A percentile compares a stretch with the other conserved stretches of the same genome.
These are phyloP conservation scores for Danielia oregonensis DNA, from an alignment of 805 yeast genomes.

Conservation along the genomic window DNA sequence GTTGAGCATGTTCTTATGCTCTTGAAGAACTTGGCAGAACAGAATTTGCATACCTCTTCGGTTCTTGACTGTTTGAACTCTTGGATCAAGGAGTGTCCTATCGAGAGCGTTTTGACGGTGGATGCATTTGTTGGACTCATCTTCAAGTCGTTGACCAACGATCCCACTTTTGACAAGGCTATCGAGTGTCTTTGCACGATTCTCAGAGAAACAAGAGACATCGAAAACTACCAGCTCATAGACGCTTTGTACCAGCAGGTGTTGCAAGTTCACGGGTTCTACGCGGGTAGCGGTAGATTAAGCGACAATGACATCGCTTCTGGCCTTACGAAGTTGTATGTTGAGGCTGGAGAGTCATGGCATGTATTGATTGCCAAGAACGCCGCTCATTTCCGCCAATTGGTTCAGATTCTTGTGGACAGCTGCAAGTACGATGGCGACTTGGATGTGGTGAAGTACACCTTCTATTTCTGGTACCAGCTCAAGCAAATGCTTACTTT, in stretches of 20 bases:
- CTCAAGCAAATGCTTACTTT: constrained; percentile 68
- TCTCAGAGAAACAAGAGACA: constrained; percentile 76
- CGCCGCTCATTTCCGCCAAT: constrained; percentile 64
- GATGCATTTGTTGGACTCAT: constrained; percentile 65
- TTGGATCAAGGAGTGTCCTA: constrained; percentile 87
- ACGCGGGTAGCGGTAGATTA: constrained; percentile 25
- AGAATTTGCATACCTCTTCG: constrained; percentile 25
- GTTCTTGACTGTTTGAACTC: constrained; percentile 76
- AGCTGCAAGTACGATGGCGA: constrained; percentile 75
- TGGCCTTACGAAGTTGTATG: constrained; percentile 70
- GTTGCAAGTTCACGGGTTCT: constrained; percentile 52
- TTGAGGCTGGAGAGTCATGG: constrained; percentile 96
- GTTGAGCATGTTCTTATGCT: constrained; percentile 65
- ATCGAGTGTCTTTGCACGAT: constrained; percentile 84
- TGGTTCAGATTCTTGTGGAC: constrained; percentile 69
- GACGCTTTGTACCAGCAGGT: constrained; percentile 67
- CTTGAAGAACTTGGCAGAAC: constrained; percentile 46
- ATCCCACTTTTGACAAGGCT: constrained; percentile 76
- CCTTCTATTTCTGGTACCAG: constrained; percentile 89
- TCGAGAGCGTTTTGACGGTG: constrained; percentile 61
- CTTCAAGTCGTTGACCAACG: constrained; percentile 56
- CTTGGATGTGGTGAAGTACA: constrained; percentile 82
- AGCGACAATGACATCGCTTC: constrained; percentile 67
- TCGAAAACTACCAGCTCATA: constrained; percentile 58
- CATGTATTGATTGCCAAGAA: constrained; percentile 74